Percentiles rank a stretch among this genome's conserved stretches.
Evolutionary conservation across 805 yeast genomes (phyloP).

Genomic region (Lachancea quebecensis): DNA sequence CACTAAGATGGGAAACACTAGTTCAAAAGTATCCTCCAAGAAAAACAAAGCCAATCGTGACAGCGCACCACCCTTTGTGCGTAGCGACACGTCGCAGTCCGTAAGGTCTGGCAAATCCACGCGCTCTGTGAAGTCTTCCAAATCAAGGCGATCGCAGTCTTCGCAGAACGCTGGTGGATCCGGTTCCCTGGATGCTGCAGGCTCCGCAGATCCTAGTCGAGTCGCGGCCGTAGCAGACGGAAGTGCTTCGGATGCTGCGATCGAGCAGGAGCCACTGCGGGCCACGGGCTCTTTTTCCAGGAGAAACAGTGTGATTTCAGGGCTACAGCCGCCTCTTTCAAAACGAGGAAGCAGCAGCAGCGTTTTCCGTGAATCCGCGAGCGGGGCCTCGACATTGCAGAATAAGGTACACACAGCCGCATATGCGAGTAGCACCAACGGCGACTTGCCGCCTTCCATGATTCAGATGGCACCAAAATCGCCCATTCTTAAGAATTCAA

Average conservation of each 20-base stretch:
- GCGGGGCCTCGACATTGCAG: neutral
- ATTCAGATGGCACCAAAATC: slow-evolving; percentile 61
- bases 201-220: slow-evolving; percentile 2
- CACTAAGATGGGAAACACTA: slow-evolving; percentile 43
- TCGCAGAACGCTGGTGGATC: no score
- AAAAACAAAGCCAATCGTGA: slow-evolving; percentile 2
- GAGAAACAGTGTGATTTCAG: slow-evolving; percentile 4
- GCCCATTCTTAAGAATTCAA: slow-evolving; percentile 52
- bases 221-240: neutral
- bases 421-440: slow-evolving; percentile 30
- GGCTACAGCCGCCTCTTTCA: slow-evolving; percentile 8
- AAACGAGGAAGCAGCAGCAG: slow-evolving; percentile 8
- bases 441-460: slow-evolving; percentile 60
- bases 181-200: neutral
- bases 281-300: slow-evolving; percentile 5
- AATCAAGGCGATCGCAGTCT: slow-evolving; percentile 15
- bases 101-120: slow-evolving; percentile 42
- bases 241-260: neutral
- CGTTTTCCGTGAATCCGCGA: slow-evolving; percentile 4
- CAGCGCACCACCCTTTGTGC: slow-evolving; percentile 39
- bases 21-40: slow-evolving; percentile 35
- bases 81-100: slow-evolving; percentile 50
- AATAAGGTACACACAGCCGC: neutral
- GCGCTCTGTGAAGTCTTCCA: slow-evolving; percentile 34
- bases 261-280: slow-evolving; percentile 1